phyloP scores from a whole-genome alignment of 2,329 filamentous ascomycete species.

The Elsinoe perseae region DNA sequence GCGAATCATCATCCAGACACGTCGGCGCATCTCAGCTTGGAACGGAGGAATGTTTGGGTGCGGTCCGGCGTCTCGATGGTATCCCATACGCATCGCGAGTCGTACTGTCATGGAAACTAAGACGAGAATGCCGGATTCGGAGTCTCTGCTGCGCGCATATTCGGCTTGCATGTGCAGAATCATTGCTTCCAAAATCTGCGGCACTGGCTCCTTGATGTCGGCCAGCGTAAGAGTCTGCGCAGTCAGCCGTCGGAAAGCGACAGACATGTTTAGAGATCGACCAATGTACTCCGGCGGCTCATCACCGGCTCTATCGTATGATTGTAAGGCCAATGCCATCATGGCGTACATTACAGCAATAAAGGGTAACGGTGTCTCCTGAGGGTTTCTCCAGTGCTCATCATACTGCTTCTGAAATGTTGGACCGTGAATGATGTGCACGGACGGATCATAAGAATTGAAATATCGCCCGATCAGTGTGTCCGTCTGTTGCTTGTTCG shows the following conservation, averaged over 20 bases:
- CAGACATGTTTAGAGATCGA: slow-evolving; percentile 45
- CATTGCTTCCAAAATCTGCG: slow-evolving; percentile 71
- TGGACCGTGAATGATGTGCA: slow-evolving; percentile 55
- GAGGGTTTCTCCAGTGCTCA: slow-evolving; percentile 62
- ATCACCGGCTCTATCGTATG: slow-evolving; percentile 70
- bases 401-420: slow-evolving; percentile 71
- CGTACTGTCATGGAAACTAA: slow-evolving; percentile 53
- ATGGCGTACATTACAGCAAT: slow-evolving; percentile 68
- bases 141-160: slow-evolving; percentile 64
- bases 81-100: slow-evolving; percentile 64
- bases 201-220: slow-evolving; percentile 67
- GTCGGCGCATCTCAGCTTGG: slow-evolving; percentile 62
- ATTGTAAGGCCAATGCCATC: slow-evolving; percentile 68
- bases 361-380: slow-evolving; percentile 68
- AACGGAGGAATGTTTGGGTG: slow-evolving; percentile 66
- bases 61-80: slow-evolving; percentile 69
- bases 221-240: slow-evolving; percentile 70
- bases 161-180: slow-evolving; percentile 69
- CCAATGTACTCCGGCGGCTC: slow-evolving; percentile 72
- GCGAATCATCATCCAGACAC: slow-evolving; percentile 59
- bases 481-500: slow-evolving; percentile 73
- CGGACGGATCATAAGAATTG: slow-evolving; percentile 64
- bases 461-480: slow-evolving; percentile 84
- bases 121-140: slow-evolving; percentile 59
- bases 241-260: slow-evolving; percentile 58